Evolutionary conservation across 2,329 filamentous ascomycete genomes (phyloP), one percentile per base, ranked within the genome.

Genomic region (Biscogniauxia marginata): DNA sequence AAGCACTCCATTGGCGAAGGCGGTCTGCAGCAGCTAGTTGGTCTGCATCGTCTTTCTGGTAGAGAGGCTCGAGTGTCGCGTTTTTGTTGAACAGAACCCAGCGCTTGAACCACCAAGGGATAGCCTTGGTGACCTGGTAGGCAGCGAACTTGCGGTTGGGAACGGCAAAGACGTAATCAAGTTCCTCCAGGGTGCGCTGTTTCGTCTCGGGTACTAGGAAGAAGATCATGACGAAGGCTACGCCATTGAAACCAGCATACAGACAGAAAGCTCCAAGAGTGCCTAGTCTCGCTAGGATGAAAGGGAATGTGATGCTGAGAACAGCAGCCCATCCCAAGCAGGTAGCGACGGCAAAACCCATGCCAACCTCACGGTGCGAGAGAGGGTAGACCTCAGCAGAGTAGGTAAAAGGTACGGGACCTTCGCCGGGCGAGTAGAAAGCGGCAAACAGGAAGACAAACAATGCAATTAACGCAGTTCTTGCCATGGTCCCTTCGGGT

Each of bases 321-420:
- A 89, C 80, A 0, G 81, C 77, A 0, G 83, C 83, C 79, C 79
- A 84, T 65, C 80, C 80, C 7, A 87, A 75, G 59, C 84, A 87
- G 0, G 84, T 88, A 1, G 86, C 84, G 7, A 89, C 86, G 7
- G 85, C 83, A 72, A 82, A 89, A 0, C 80, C 81, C 87, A 90
- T 90, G 55, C 87, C 87, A 21, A 89, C 79, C 67, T 90, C 87
- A 65, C 87, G 80, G 68, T 90, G 86, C 1, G 84, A 87, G 0
- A 89, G 79, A 0, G 87, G 87, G 67, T 87, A 90, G 1, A 89
- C 84, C 69, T 90, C 87, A 45, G 87, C 85, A 4, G 79, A 82
- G 72, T 89, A 89, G 0, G 84, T 83, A 66, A 86, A 89, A 0
- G 86, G 86, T 7, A 89, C 86, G 4, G 83, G 83, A 0, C 85